A percentile compares a stretch with the other conserved stretches of the same genome.
Evolutionary conservation across 148 eudicot species (phyloP).

Genomic region (Diospyros kaki): DNA sequence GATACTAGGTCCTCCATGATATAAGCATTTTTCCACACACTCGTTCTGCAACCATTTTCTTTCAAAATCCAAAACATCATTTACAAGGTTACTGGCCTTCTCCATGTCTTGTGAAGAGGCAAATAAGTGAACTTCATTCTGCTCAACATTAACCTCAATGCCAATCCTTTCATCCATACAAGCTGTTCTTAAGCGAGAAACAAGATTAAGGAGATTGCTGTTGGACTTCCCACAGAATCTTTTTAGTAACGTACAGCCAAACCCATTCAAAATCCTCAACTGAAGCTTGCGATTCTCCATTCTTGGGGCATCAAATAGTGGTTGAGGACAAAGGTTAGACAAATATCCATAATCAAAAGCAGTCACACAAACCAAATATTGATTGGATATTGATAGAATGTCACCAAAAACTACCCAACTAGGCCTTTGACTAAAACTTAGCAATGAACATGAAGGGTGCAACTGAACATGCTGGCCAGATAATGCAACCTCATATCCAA

Average conservation of each 20-base stretch:
- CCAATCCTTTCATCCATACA: conserved; percentile 62
- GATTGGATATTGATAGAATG: conserved; percentile 48
- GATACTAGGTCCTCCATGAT: conserved; percentile 57
- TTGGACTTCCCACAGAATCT: conserved; percentile 72
- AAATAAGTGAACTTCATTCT: conserved; percentile 50
- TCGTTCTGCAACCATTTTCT: conserved; percentile 60
- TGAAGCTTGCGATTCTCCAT: conserved; percentile 58
- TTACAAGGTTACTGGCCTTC: conserved; percentile 36
- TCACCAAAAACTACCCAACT: conserved; percentile 92
- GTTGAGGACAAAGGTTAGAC: conserved; percentile 53
- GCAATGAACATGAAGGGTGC: conserved; percentile 86
- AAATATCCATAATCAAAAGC: conserved; percentile 53
- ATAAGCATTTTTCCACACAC: conserved; percentile 70
- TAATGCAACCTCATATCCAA: conserved; percentile 84
- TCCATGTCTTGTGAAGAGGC: conserved; percentile 54
- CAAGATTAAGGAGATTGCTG: conserved; percentile 35
- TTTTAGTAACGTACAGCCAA: conserved; percentile 59
- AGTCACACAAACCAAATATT: conserved; percentile 78
- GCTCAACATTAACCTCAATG: conserved; percentile 60
- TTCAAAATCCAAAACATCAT: conserved; percentile 48
- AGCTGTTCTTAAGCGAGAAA: conserved; percentile 38
- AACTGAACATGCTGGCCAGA: conserved; percentile 66
- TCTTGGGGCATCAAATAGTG: conserved; percentile 51
- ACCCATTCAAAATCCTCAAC: conserved; percentile 41
- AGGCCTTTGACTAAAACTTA: conserved; percentile 65